A percentile compares a stretch with the other conserved stretches of the same genome.
phyloP scores from a whole-genome alignment of 257 asterid species.

The Ilex asprella region DNA sequence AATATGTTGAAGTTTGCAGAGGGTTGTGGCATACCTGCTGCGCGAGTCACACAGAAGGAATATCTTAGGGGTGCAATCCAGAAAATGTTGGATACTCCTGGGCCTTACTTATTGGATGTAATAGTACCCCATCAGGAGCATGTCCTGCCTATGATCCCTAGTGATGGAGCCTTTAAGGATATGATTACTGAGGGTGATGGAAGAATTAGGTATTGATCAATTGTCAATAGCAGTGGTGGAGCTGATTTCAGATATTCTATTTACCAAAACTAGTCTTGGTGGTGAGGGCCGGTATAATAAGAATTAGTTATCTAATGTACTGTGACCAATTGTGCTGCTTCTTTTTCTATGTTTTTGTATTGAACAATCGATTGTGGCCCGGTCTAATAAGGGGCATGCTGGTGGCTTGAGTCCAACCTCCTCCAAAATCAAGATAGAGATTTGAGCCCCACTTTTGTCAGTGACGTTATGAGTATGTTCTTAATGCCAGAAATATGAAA shows the following conservation, averaged over 20 bases:
- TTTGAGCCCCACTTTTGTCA: too few species aligned
- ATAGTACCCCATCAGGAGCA: conserved; percentile 18
- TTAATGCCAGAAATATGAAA: too few species aligned
- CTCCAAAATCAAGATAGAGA: too few species aligned
- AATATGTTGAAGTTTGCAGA: conserved; percentile 27
- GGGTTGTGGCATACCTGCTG: conserved; percentile 19
- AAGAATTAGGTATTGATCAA: not conserved
- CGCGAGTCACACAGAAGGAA: conserved; percentile 9
- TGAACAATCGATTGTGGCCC: too few species aligned
- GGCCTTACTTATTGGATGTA: conserved; percentile 19
- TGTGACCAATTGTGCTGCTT: too few species aligned
- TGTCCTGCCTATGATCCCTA: conserved; percentile 9
- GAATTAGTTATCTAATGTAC: too few species aligned
- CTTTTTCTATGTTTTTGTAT: too few species aligned
- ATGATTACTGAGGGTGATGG: conserved; percentile 9
- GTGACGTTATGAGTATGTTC: too few species aligned
- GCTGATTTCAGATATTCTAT: not conserved
- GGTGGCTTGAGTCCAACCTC: too few species aligned
- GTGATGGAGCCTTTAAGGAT: conserved; percentile 7
- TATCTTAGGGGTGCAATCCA: too few species aligned
- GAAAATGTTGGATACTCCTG: conserved; percentile 24
- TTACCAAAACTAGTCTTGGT: not conserved
- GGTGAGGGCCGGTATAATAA: too few species aligned
- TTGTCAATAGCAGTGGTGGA: not conserved
- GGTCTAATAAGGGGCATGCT: too few species aligned